Evolutionary conservation across 1,139 yeast species (phyloP).

Genomic region (Petasospora rhodanensis): DNA sequence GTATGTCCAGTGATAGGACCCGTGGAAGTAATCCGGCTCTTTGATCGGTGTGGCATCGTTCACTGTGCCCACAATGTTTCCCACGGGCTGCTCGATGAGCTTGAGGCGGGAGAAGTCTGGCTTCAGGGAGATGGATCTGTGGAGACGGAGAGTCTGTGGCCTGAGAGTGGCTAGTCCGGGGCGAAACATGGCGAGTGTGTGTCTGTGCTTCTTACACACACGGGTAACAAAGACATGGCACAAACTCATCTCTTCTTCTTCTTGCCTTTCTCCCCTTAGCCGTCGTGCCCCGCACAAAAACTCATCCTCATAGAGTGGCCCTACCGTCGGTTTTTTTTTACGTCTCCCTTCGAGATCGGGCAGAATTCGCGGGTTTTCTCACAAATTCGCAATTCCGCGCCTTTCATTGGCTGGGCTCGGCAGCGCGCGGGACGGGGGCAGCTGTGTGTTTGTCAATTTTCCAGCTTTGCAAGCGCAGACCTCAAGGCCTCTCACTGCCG

Average conservation of each 20-base stretch:
- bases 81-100: constrained; percentile 62
- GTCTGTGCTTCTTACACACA: too few species aligned
- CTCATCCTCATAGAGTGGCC: too few species aligned
- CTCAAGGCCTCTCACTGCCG: too few species aligned
- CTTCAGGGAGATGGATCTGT: constrained; percentile 8
- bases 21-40: constrained; percentile 56
- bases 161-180: constrained; percentile 7
- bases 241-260: too few species aligned
- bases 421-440: constrained; percentile 3
- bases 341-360: background rate
- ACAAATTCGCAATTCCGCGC: constrained; percentile 21
- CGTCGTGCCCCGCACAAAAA: too few species aligned
- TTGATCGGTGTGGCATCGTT: constrained; percentile 78
- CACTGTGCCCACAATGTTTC: constrained; percentile 64
- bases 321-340: background rate
- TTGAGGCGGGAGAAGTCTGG: constrained; percentile 46
- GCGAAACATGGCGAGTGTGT: too few species aligned
- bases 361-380: constrained; percentile 2
- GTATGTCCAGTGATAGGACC: constrained; percentile 86
- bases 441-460: too few species aligned
- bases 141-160: constrained; percentile 12
- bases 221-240: too few species aligned
- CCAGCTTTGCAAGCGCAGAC: too few species aligned
- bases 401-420: constrained; percentile 22
- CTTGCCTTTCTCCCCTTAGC: too few species aligned